Conservation (phyloP, 495 filamentous ascomycete genomes). For the Penicillium cataractarum region DNA sequence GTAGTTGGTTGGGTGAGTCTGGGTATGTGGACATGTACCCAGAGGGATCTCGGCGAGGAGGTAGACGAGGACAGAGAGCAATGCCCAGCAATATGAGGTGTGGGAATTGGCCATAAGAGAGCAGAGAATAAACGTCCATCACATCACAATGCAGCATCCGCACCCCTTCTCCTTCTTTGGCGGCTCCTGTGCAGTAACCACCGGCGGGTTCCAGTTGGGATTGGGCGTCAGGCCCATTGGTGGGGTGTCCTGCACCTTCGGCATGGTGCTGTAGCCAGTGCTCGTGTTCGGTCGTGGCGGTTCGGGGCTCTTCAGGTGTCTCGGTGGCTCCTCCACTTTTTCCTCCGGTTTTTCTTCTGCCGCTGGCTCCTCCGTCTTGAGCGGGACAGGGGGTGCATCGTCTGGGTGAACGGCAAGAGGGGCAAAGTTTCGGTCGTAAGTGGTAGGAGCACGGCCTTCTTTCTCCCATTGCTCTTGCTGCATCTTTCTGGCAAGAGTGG, state of each 20-base stretch:
- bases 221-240: slow-evolving; percentile 36
- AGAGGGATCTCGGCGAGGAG: slow-evolving; percentile 14
- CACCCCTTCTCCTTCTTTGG: slow-evolving; percentile 51
- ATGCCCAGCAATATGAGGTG: not conserved
- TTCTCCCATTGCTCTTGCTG: slow-evolving; percentile 95
- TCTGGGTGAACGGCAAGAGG: slow-evolving; percentile 67
- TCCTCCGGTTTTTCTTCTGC: slow-evolving; percentile 12
- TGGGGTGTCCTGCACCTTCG: slow-evolving; percentile 51
- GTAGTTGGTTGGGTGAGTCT: slow-evolving; percentile 10
- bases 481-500: slow-evolving; percentile 87
- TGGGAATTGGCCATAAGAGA: not conserved
- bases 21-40: slow-evolving; percentile 1
- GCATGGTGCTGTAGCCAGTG: slow-evolving; percentile 57
- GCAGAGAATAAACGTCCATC: slow-evolving; percentile 19
- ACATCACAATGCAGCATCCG: slow-evolving; percentile 60
- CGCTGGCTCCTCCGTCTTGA: slow-evolving; percentile 30
- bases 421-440: slow-evolving; percentile 82
- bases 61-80: slow-evolving; percentile 1
- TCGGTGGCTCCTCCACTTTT: slow-evolving; percentile 32
- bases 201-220: slow-evolving; percentile 44
- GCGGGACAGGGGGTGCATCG: slow-evolving; percentile 28
- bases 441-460: slow-evolving; percentile 78
- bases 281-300: slow-evolving; percentile 42
- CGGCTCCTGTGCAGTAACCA: slow-evolving; percentile 41
- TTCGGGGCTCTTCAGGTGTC: slow-evolving; percentile 39